Percentiles rank a stretch among this genome's conserved stretches.
Evolutionary conservation across 371 early-diverging fungal genomes (phyloP).

Genomic region (Mucor mucedo): DNA sequence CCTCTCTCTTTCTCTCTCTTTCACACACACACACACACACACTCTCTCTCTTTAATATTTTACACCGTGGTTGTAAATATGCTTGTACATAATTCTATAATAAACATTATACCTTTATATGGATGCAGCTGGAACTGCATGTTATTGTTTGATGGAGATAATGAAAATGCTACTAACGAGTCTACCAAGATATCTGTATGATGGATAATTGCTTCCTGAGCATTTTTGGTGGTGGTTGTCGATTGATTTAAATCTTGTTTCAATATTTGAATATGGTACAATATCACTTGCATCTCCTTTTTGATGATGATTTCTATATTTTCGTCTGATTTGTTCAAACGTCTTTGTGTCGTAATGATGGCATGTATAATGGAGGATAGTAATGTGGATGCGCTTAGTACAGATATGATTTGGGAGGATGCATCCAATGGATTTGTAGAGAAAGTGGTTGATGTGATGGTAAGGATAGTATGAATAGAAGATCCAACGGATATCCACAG

Average conservation of each 20-base stretch:
- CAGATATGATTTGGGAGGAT: conserved; percentile 15
- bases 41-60: neutral
- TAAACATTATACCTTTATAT: conserved; percentile 21
- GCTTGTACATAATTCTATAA: neutral
- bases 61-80: neutral
- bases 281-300: conserved; percentile 20
- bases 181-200: conserved; percentile 20
- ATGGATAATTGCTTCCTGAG: conserved; percentile 23
- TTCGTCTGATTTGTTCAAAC: conserved; percentile 16
- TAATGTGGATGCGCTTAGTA: conserved; percentile 22
- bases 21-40: neutral
- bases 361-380: conserved; percentile 22
- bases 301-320: conserved; percentile 25
- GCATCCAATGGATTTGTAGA: conserved; percentile 9
- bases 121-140: conserved; percentile 13
- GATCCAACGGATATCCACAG: conserved; percentile 23
- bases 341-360: conserved; percentile 18
- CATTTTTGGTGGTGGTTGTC: conserved; percentile 6
- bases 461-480: conserved; percentile 16
- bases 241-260: conserved; percentile 16
- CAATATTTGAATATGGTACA: conserved; percentile 25
- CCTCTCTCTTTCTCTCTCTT: neutral
- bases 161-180: conserved; percentile 15
- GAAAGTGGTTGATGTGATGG: neutral
- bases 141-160: conserved; percentile 15